A percentile compares a stretch with the other conserved stretches of the same genome.
These are phyloP conservation scores for Heritiera fomes DNA, from an alignment of 345 rosid genomes.

Conservation along the genomic window DNA sequence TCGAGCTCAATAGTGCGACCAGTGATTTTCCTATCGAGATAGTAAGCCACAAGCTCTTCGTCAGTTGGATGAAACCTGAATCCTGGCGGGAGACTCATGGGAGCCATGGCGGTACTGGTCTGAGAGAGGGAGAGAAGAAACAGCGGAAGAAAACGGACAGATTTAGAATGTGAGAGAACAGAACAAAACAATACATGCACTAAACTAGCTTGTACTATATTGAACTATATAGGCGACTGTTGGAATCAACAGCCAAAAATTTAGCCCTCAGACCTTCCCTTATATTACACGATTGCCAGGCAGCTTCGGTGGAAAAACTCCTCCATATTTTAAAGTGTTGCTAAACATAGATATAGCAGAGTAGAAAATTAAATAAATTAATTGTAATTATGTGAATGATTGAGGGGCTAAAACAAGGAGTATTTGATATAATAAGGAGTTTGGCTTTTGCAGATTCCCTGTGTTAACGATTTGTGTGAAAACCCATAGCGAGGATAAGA, in stretches of 20 bases:
- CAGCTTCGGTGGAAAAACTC: background rate
- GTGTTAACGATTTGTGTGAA: slow-evolving; percentile 45
- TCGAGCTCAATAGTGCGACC: slow-evolving; percentile 69
- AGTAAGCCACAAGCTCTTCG: slow-evolving; percentile 77
- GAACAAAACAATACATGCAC: background rate
- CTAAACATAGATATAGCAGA: too few relatives aligned
- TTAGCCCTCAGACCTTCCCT: slow-evolving; percentile 10
- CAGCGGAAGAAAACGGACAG: slow-evolving; percentile 14
- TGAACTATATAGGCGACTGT: slow-evolving; percentile 39
- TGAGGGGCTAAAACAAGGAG: background rate
- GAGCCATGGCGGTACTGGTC: slow-evolving; percentile 41
- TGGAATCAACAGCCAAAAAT: background rate
- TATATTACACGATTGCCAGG: slow-evolving; percentile 33
- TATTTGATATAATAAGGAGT: slow-evolving; percentile 18
- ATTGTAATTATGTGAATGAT: slow-evolving; percentile 19
- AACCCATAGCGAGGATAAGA: slow-evolving; percentile 44
- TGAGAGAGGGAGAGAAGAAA: slow-evolving; percentile 9
- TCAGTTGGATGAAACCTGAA: slow-evolving; percentile 86
- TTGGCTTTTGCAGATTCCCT: slow-evolving; percentile 55
- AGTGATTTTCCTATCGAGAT: slow-evolving; percentile 64
- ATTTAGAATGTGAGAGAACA: slow-evolving; percentile 21
- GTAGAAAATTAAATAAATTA: too few relatives aligned
- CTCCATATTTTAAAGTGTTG: background rate
- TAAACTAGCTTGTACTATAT: too few relatives aligned
- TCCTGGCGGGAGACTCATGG: slow-evolving; percentile 82